Percentiles rank a stretch among this genome's conserved stretches.
phyloP scores from a whole-genome alignment of 148 eudicot species.

The Spergularia bocconei region DNA sequence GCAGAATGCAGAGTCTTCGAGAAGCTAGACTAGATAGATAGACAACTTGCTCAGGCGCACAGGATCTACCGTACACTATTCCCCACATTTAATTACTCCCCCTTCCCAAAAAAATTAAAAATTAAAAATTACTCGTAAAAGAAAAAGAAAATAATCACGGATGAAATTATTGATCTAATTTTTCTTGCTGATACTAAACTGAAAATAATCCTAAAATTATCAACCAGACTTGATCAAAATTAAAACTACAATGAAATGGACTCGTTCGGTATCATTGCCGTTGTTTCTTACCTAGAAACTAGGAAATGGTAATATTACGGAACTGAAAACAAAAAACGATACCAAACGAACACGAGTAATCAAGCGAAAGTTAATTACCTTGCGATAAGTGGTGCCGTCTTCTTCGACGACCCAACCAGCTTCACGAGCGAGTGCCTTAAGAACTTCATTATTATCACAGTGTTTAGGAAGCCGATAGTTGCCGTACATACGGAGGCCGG shows the following conservation, averaged over 20 bases:
- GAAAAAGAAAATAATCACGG: no score
- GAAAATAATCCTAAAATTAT: no score
- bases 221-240: no score
- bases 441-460: constrained; percentile 89
- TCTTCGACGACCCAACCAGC: constrained; percentile 96
- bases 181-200: no score
- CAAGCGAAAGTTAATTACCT: constrained; percentile 35
- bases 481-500: constrained; percentile 80
- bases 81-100: neutral
- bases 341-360: no score
- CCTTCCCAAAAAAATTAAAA: neutral
- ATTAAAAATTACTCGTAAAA: no score
- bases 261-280: no score
- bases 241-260: no score
- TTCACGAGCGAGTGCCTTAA: constrained; percentile 82
- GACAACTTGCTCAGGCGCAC: neutral
- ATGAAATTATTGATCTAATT: no score
- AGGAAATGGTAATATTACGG: neutral
- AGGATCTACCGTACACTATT: constrained; percentile 13
- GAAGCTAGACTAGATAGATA: constrained; percentile 5
- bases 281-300: no score
- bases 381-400: constrained; percentile 85
- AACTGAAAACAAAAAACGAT: neutral
- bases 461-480: constrained; percentile 85
- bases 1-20: constrained; percentile 15